Evolutionary conservation across 2,329 filamentous ascomycete genomes (phyloP).

Genomic region (Fusarium nelsonii): DNA sequence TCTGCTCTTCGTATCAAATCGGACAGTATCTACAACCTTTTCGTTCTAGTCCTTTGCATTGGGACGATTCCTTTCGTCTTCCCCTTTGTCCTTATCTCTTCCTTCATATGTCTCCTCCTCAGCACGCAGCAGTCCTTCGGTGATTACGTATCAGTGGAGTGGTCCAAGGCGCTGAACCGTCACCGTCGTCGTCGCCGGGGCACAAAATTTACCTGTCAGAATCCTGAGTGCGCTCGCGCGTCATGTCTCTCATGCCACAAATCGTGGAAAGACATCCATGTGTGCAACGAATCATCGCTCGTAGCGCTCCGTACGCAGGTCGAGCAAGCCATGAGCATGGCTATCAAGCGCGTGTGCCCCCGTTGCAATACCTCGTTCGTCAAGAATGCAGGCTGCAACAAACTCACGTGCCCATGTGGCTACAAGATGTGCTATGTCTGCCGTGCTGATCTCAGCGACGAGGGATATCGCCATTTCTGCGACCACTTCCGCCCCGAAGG

Average conservation of each 20-base stretch:
- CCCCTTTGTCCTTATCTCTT: constrained; percentile 62
- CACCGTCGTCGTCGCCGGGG: constrained; percentile 78
- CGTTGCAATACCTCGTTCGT: constrained; percentile 92
- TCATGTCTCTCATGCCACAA: constrained; percentile 89
- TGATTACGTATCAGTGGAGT: constrained; percentile 58
- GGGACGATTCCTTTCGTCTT: constrained; percentile 69
- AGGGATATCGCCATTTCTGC: constrained; percentile 95
- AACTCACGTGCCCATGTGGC: constrained; percentile 93
- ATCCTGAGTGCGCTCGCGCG: constrained; percentile 72
- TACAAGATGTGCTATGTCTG: constrained; percentile 99
- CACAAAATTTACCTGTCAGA: constrained; percentile 81
- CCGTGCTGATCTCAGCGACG: constrained; percentile 77
- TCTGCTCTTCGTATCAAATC: constrained; percentile 68
- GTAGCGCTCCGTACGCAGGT: constrained; percentile 88
- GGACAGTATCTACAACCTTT: constrained; percentile 61
- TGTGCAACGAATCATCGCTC: constrained; percentile 86
- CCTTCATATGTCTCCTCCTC: constrained; percentile 59
- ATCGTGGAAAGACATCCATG: constrained; percentile 87
- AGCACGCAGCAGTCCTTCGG: constrained; percentile 59
- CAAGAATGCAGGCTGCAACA: constrained; percentile 95
- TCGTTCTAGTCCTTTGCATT: constrained; percentile 66
- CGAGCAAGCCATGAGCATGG: constrained; percentile 92
- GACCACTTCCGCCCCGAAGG: constrained; percentile 91
- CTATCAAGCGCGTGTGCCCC: constrained; percentile 94
- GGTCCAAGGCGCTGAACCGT: constrained; percentile 72